Conservation (phyloP, 192 early-diverging fungal genomes). For the Coemansia asiatica region DNA sequence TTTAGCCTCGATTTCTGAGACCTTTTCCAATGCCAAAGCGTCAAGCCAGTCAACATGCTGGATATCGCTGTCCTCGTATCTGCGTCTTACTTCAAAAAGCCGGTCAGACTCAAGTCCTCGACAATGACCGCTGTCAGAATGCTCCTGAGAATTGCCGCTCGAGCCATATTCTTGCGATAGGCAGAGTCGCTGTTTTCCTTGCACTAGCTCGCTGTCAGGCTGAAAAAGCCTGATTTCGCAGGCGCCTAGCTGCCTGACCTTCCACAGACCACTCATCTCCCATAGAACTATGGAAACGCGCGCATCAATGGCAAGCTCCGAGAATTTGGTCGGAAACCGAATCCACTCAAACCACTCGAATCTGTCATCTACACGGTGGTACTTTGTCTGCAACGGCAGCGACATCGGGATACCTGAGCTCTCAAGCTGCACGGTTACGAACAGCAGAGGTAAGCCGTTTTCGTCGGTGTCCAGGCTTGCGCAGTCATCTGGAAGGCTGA, state of each 20-base stretch:
- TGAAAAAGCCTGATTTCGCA: slow-evolving; percentile 82
- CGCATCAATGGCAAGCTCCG: slow-evolving; percentile 74
- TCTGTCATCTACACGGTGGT: slow-evolving; percentile 13
- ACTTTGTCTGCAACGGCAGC: slow-evolving; percentile 50
- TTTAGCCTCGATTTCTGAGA: slow-evolving; percentile 72
- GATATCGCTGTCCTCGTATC: slow-evolving; percentile 88
- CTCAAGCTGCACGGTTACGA: slow-evolving; percentile 50
- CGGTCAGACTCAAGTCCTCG: slow-evolving; percentile 63
- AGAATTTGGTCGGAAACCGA: slow-evolving; percentile 80
- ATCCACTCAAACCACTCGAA: slow-evolving; percentile 91
- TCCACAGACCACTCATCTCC: slow-evolving; percentile 74
- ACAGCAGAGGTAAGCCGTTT: slow-evolving; percentile 9
- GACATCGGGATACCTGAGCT: slow-evolving; percentile 46
- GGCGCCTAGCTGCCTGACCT: slow-evolving; percentile 71
- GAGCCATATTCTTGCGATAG: slow-evolving; percentile 58
- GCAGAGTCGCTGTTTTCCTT: slow-evolving; percentile 78
- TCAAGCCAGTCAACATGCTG: slow-evolving; percentile 90
- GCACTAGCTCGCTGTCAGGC: slow-evolving; percentile 77
- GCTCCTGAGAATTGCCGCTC: slow-evolving; percentile 26
- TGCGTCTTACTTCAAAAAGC: slow-evolving; percentile 79
- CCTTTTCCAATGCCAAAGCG: slow-evolving; percentile 82
- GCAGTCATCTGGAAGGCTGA: slow-evolving; percentile 6
- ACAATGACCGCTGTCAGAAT: slow-evolving; percentile 56
- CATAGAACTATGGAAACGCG: slow-evolving; percentile 76
- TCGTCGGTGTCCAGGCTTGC: neutral